Evolutionary conservation across 2,329 filamentous ascomycete species (phyloP), one percentile per base, ranked within the genome.

Genomic region (Pseudofabraea citricarpa): DNA sequence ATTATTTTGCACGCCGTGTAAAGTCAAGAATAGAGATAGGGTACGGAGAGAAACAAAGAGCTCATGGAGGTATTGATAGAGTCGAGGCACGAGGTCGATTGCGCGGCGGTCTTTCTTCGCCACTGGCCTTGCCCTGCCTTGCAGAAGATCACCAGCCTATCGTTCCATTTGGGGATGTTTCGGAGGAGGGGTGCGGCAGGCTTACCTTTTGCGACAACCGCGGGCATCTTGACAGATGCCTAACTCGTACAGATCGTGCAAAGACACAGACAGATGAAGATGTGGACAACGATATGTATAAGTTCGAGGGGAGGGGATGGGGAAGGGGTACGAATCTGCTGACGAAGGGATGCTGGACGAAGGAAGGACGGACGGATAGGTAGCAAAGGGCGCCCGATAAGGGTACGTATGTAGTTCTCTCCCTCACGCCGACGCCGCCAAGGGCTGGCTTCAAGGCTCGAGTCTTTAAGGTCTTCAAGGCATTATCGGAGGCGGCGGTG

Each of bases 191-290:
- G 37, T 36, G 40, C 46, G 44, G 41, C 55, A 55, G 32, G 58
- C 56, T 51, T 57, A 59, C 56, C 56, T 58, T 59, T 59, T 20
- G 48, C 54, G 9, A 50, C 52, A n/a, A 56, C 48, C 32, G 47
- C 50, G 43, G 56, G 54, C 55, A 59, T 58, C 45, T 48, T 50
- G 44, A 45, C 24, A 24, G 19, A 21, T 47, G 43, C 43, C 46
- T 48, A 36, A 16, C 27, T 31, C 6, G n/a, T n/a, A n/a, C n/a
- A n/a, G n/a, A n/a, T 31, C 27, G 27, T 15, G 27, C 5, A 35
- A 20, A 41, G 36, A n/a, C n/a, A n/a, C n/a, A n/a, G n/a, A n/a
- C n/a, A n/a, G n/a, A n/a, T n/a, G n/a, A n/a, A n/a, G n/a, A n/a
- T n/a, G n/a, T n/a, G n/a, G n/a, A n/a, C n/a, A n/a, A n/a, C n/a